Conservation (phyloP, 108 stramenopile genomes). For the Skeletonema potamos region DNA sequence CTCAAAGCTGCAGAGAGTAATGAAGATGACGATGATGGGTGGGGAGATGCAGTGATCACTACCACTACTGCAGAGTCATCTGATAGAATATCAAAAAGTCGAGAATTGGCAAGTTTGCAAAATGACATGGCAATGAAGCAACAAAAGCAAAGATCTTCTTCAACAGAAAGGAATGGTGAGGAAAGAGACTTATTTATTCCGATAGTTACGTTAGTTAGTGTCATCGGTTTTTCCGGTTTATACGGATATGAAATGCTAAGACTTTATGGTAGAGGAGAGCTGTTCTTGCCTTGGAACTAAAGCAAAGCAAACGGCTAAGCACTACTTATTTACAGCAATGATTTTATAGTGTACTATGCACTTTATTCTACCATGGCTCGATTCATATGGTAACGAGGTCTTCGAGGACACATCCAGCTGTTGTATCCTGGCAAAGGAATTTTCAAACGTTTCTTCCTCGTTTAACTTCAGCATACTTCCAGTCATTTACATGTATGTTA, state of each 20-base stretch:
- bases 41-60: constrained; percentile 1
- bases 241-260: constrained; percentile 81
- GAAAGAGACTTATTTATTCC: constrained; percentile 67
- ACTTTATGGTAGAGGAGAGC: constrained; percentile 60
- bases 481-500: no score
- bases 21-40: constrained; percentile 25
- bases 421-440: no score
- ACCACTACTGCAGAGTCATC: background rate
- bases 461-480: no score
- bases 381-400: no score
- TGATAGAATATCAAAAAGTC: constrained; percentile 23
- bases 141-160: background rate
- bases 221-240: constrained; percentile 58
- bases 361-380: background rate
- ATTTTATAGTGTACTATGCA: background rate
- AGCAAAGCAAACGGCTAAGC: background rate
- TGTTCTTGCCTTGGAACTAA: constrained; percentile 66
- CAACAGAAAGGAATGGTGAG: background rate
- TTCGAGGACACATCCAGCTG: no score
- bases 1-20: background rate
- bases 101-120: constrained; percentile 21
- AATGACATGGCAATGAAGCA: constrained; percentile 16
- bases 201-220: constrained; percentile 60
- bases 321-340: background rate
- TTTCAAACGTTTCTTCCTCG: no score